These are phyloP conservation scores for Camellia japonica DNA, from an alignment of 148 eudicot species.

Conservation along the genomic window DNA sequence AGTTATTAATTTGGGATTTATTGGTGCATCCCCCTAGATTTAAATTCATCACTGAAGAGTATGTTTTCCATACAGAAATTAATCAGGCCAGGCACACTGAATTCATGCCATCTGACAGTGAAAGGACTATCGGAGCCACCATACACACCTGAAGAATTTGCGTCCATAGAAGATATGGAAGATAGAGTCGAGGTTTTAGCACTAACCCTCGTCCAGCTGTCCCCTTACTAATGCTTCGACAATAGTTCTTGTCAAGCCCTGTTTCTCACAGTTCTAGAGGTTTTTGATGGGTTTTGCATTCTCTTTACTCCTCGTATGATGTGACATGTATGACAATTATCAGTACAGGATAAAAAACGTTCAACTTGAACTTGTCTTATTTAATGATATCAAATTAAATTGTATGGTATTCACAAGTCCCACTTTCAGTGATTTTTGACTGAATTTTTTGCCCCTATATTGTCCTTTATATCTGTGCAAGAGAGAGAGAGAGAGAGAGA, in stretches of 20 bases:
- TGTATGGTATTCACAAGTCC: background rate
- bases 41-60: background rate
- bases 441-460: background rate
- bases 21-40: too few species aligned
- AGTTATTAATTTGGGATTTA: too few species aligned
- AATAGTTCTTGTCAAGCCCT: background rate
- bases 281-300: background rate
- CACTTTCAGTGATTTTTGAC: background rate
- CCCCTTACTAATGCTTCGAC: constrained; percentile 32
- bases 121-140: constrained; percentile 16
- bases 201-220: constrained; percentile 63
- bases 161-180: constrained; percentile 53
- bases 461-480: background rate
- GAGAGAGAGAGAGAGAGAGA: background rate
- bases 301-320: background rate
- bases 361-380: too few species aligned
- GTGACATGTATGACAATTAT: too few species aligned
- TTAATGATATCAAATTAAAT: background rate
- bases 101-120: constrained; percentile 29
- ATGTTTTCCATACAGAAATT: background rate
- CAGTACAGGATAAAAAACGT: too few species aligned
- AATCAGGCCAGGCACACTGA: background rate
- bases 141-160: constrained; percentile 78
- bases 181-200: constrained; percentile 85
- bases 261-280: background rate